Evolutionary conservation across 164 flowering plant species (phyloP).

Genomic region (Cinnamomum chago): DNA sequence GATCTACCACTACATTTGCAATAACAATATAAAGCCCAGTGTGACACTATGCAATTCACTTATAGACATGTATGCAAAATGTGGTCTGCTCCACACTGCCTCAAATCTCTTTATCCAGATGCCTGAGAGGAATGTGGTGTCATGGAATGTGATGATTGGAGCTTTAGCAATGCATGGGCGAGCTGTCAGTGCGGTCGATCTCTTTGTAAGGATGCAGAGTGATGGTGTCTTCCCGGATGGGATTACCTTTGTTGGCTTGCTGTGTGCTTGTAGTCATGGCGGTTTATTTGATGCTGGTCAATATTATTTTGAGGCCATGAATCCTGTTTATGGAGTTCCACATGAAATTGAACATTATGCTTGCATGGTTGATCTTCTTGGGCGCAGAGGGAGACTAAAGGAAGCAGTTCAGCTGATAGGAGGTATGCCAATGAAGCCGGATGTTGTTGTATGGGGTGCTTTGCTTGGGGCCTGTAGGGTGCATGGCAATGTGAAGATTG

Average conservation of each 20-base stretch:
- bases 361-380: slow-evolving; percentile 54
- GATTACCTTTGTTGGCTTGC: slow-evolving; percentile 49
- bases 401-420: slow-evolving; percentile 41
- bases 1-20: slow-evolving; percentile 23
- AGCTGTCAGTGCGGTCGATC: slow-evolving; percentile 31
- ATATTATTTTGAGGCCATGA: slow-evolving; percentile 36
- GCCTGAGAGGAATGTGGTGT: slow-evolving; percentile 36
- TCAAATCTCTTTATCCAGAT: slow-evolving; percentile 30
- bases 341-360: slow-evolving; percentile 47
- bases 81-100: slow-evolving; percentile 34
- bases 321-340: slow-evolving; percentile 19
- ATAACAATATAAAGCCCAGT: slow-evolving; percentile 8
- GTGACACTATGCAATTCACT: slow-evolving; percentile 40
- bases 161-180: slow-evolving; percentile 48
- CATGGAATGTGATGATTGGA: slow-evolving; percentile 52
- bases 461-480: slow-evolving; percentile 53
- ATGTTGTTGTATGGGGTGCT: slow-evolving; percentile 50
- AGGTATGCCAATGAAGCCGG: slow-evolving; percentile 47
- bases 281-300: slow-evolving; percentile 41
- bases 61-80: slow-evolving; percentile 57
- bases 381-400: slow-evolving; percentile 38
- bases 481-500: slow-evolving; percentile 33
- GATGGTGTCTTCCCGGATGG: slow-evolving; percentile 35
- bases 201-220: slow-evolving; percentile 40
- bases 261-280: slow-evolving; percentile 51